Base-by-base conservation (phyloP, 805 yeast species). In the Candida chilensis region DNA sequence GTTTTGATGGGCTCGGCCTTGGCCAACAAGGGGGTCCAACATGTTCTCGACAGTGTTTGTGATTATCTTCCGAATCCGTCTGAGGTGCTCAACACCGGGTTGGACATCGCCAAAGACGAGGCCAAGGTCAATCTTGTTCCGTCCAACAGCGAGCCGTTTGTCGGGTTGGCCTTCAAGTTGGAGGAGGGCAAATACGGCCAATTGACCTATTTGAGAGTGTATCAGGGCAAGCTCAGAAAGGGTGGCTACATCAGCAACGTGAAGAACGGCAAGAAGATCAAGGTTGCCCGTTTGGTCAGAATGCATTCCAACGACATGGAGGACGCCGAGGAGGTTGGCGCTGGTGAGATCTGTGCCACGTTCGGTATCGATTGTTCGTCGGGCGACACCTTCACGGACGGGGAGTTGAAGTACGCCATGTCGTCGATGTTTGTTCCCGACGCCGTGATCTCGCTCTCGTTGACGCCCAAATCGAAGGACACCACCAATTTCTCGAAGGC, bases 261-360 rank as follows among this genome's bases (percentile, higher is more conserved):
- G 39, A 86, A 90, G 59, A 73, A 90, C 27, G 96, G 95, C 37
- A 92, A 92, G 67, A 84, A 78, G 57, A 84, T 87, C 40, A 92
- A 92, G 65, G 84, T 92, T 32, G 72, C 96, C 10, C 74, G 98
- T 50, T 71, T 92, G 47, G 98, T 87, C 30, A 81, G 97, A 63
- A 92, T 92, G 99, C 97, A 92, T 65, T 86, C 96, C 17, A 85
- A 88, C 39, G 98, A 92, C 54, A 88, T 92, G 97, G 98, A 92
- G 65, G 99, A 92, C 52, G 92, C 86, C 29, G 83, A 78, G 29
- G 96, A 88, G 61, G 80, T 86, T 48, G 92, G 90, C 15, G 90
- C 97, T 18, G 99, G 99, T 54, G 98, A 92, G 64, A 92, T 92
- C 47, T 92, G 99, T 65, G 99, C 99, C 32, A 90, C 97, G 35